Evolutionary conservation across 2,329 filamentous ascomycete genomes (phyloP), one percentile per base, ranked within the genome.

Genomic region (Fusarium musae): DNA sequence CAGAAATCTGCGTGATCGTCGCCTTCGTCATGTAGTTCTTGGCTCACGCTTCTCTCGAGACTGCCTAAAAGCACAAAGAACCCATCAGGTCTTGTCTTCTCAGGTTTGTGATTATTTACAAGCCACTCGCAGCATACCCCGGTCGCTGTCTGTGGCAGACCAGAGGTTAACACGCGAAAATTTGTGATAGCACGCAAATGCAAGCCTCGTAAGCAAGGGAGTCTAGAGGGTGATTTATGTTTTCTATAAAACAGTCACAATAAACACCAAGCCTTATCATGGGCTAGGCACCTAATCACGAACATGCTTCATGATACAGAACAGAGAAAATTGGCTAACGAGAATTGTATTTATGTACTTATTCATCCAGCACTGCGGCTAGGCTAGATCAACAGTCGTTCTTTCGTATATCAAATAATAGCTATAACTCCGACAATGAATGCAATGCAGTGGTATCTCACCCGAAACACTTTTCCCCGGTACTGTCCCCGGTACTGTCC

Each of bases 371-470:
- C 10, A 28, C 32, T 37, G 8, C 26, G 42, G 16, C 56, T 50
- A 34, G 40, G 10, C 23, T 59, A 50, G 16, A 37, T 32, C 42
- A 50, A 59, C 56, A 59, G 34, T 59, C 42, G 26, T 53, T 21
- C 32, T 23, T 56, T 63, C 58, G 37, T 44, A 59, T 60, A 70
- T 66, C 61, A 64, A 69, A 67, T 17, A 66, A 64, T 53, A 53
- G 39, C 57, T 54, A 44, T 37, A 50, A 76, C 72, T 72, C 75
- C 74, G 21, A 63, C 54, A 66, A 76, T 36, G 49, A 69, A 76
- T 52, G n/a, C 32, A 52, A 52, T 72, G 69, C 66, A 69, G 62
- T 77, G 76, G 74, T 77, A 78, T 78, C 76, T 73, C 64, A n/a
- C 46, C 71, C 47, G 28, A 63, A 77, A 70, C 63, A 75, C 65